Base-by-base conservation (phyloP, 169 alveolate genomes). In the Sarcocystis neurona region DNA sequence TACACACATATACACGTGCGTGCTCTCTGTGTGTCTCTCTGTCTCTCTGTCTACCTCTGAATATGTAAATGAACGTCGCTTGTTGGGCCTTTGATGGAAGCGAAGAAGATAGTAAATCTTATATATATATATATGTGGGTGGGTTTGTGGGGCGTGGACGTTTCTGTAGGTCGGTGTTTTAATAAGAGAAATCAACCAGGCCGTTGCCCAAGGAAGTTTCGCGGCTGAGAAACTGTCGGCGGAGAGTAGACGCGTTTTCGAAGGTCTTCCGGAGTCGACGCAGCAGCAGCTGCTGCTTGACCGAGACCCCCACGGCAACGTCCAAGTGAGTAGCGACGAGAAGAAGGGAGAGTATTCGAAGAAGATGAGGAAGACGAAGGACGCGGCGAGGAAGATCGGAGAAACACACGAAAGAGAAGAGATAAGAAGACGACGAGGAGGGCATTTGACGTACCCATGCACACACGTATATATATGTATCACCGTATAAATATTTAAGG, bases 251-350 rank as follows among this genome's bases (percentile, higher is more conserved):
- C n/a, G 90, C 50, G 93, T 96, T 4, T 95, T 98, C 95, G 96
- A 94, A 56, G 93, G 91, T 68, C 92, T 96, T 88, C 99, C 99
- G 1, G 96, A 94, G 72, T 92, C 94, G 75, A 98, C 98, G 43
- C 96, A 98, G 10, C 99, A 97, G 68, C 98, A 98, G 94, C 95
- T 99, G 32, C 94, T 98, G 63, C 94, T 98, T 90, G 99, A 98
- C 93, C 95, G 99, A 80, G 99, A 98, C 92, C 99, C 99, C 10
- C 99, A 98, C 78, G 99, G 99, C 23, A 98, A 98, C 91, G 99
- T 99, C 12, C 97, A 97, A 91, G 94, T 85, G 34, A 12, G 87
- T 43, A 15, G 48, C 10, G 27, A 12, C 41, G 12, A 72, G 43
- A 72, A 15, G 27, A 58, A 27, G n/a, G 70, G 70, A 27, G 70